Conservation (phyloP, 1,284 basidiomycete genomes). For the Apiotrichum brassicae region DNA sequence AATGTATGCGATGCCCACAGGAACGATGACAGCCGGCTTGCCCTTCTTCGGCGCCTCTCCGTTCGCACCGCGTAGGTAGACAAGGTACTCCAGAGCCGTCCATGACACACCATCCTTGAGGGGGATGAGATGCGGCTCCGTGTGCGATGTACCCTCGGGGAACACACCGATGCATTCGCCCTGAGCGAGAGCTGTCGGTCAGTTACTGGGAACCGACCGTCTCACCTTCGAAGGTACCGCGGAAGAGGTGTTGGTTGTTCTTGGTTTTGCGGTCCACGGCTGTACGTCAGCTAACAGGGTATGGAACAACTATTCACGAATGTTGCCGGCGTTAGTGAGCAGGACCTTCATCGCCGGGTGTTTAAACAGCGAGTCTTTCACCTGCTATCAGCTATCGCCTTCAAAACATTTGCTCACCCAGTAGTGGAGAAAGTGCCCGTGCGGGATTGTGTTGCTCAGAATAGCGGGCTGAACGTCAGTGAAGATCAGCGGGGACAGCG, state of each 20-base stretch:
- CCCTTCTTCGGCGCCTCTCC: constrained; percentile 47
- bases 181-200: constrained; percentile 55
- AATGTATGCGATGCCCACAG: constrained; percentile 85
- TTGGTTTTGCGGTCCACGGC: constrained; percentile 90
- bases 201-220: not conserved
- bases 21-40: constrained; percentile 59
- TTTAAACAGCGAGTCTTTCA: constrained; percentile 59
- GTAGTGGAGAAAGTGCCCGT: constrained; percentile 62
- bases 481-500: constrained; percentile 38
- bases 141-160: constrained; percentile 72
- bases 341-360: constrained; percentile 68
- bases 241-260: constrained; percentile 82
- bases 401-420: constrained; percentile 62
- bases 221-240: constrained; percentile 70
- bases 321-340: constrained; percentile 84
- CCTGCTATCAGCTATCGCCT: constrained; percentile 22
- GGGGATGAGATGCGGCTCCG: constrained; percentile 83
- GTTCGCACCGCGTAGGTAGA: constrained; percentile 57
- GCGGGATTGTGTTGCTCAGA: constrained; percentile 42
- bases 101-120: constrained; percentile 95
- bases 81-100: constrained; percentile 86
- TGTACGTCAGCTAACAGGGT: constrained; percentile 19
- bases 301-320: constrained; percentile 44
- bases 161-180: constrained; percentile 84
- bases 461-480: constrained; percentile 40